phyloP scores from a whole-genome alignment of 2,329 filamentous ascomycete genomes.

The Colletotrichum scovillei region DNA sequence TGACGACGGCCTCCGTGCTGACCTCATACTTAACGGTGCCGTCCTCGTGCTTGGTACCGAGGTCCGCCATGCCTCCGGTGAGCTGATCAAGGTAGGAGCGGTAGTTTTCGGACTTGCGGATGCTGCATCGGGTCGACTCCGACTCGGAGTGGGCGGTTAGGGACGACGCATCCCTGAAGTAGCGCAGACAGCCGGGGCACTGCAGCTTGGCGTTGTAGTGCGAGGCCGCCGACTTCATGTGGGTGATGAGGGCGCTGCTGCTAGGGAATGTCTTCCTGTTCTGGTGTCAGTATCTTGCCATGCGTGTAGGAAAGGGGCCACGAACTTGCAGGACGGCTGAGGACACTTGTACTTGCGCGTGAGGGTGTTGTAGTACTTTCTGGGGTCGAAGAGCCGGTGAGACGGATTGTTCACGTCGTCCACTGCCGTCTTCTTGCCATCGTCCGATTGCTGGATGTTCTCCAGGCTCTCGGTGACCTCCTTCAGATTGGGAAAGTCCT shows the following conservation, averaged over 20 bases:
- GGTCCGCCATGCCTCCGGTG: slow-evolving; percentile 51
- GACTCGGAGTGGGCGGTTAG: slow-evolving; percentile 63
- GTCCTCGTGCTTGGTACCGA: slow-evolving; percentile 46
- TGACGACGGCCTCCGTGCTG: slow-evolving; percentile 34
- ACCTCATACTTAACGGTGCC: slow-evolving; percentile 48
- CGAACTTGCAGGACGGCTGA: slow-evolving; percentile 61
- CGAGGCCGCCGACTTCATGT: slow-evolving; percentile 54
- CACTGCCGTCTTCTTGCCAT: slow-evolving; percentile 35
- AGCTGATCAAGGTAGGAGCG: slow-evolving; percentile 51
- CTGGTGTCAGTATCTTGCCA: slow-evolving; percentile 27
- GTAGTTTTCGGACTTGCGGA: slow-evolving; percentile 55
- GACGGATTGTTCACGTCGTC: slow-evolving; percentile 56
- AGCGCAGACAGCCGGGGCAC: slow-evolving; percentile 58
- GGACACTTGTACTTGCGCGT: slow-evolving; percentile 65
- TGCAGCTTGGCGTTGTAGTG: slow-evolving; percentile 51
- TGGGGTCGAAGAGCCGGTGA: slow-evolving; percentile 57
- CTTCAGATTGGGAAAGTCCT: slow-evolving; percentile 27
- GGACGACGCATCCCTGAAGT: slow-evolving; percentile 54
- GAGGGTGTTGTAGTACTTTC: slow-evolving; percentile 57
- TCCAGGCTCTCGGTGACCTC: slow-evolving; percentile 37
- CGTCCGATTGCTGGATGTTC: slow-evolving; percentile 40
- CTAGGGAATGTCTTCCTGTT: slow-evolving; percentile 55
- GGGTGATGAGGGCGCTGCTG: slow-evolving; percentile 46
- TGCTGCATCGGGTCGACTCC: slow-evolving; percentile 52
- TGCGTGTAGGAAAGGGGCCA: not conserved